Conservation (phyloP, 225 moss, liverwort and hornwort genomes). For the Antitrichia curtipendula region DNA sequence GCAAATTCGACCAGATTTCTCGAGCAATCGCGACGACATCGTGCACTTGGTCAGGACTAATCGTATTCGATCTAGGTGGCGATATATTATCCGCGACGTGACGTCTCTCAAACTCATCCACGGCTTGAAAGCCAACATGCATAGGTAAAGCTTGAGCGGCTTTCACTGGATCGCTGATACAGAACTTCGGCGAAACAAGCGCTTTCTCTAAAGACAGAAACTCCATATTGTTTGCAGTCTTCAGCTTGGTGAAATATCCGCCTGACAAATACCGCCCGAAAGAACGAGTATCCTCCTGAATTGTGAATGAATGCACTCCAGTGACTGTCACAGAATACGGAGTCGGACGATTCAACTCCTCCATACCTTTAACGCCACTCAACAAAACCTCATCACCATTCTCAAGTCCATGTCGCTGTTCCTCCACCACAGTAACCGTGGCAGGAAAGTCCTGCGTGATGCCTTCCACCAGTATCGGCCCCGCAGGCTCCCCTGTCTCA, state of each 20-base stretch:
- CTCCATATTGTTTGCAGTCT: conserved; percentile 45
- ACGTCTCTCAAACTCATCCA: conserved; percentile 78
- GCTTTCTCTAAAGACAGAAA: conserved; percentile 63
- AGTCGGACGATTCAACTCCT: conserved; percentile 58
- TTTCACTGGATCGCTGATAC: conserved; percentile 70
- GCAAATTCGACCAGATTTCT: conserved; percentile 69
- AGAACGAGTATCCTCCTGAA: conserved; percentile 70
- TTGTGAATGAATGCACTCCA: conserved; percentile 79
- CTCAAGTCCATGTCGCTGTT: conserved; percentile 82
- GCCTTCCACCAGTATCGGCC: conserved; percentile 73
- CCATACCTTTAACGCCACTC: conserved; percentile 80
- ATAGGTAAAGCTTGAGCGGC: conserved; percentile 39
- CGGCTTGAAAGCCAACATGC: conserved; percentile 82
- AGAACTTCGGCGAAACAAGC: conserved; percentile 56
- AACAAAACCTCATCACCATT: conserved; percentile 91
- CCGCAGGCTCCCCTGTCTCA: conserved; percentile 71
- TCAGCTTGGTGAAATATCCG: conserved; percentile 84
- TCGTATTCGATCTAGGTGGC: conserved; percentile 4
- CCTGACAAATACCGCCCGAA: conserved; percentile 72
- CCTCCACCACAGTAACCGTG: conserved; percentile 90
- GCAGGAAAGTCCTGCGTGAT: conserved; percentile 98
- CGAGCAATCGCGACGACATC: conserved; percentile 61
- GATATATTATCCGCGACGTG: conserved; percentile 23
- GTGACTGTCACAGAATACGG: conserved; percentile 64
- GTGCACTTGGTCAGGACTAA: conserved; percentile 50